Conservation (phyloP, 2,329 filamentous ascomycete genomes). For the Fusarium brachygibbosum region DNA sequence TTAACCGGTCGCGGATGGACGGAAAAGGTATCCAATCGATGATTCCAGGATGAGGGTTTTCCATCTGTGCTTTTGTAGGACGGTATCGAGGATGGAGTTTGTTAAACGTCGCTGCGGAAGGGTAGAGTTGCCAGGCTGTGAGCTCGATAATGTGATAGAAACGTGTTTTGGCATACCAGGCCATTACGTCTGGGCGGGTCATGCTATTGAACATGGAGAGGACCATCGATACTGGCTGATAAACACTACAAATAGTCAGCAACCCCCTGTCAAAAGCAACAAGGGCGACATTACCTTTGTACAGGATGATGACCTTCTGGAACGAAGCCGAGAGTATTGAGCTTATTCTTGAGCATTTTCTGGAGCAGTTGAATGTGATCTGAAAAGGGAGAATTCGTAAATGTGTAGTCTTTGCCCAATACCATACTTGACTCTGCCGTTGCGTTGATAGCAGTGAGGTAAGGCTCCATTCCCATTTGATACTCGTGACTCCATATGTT, state of each 20-base stretch:
- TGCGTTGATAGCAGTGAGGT: slow-evolving; percentile 46
- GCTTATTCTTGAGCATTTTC: slow-evolving; percentile 45
- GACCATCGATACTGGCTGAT: slow-evolving; percentile 51
- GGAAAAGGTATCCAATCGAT: slow-evolving; percentile 53
- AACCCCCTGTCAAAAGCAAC: accelerated
- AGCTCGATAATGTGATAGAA: slow-evolving; percentile 54
- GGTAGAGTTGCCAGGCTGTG: slow-evolving; percentile 53
- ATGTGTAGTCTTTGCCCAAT: slow-evolving; percentile 45
- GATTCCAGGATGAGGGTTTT: slow-evolving; percentile 47
- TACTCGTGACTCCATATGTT: slow-evolving; percentile 52
- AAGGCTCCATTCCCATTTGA: slow-evolving; percentile 50
- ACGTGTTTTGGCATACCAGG: slow-evolving; percentile 58
- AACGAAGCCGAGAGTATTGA: slow-evolving; percentile 32
- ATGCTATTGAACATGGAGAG: slow-evolving; percentile 55
- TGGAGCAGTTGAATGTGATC: slow-evolving; percentile 51
- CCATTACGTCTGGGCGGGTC: slow-evolving; percentile 53
- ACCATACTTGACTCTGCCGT: slow-evolving; percentile 39
- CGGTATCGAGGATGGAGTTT: slow-evolving; percentile 50
- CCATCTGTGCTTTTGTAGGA: slow-evolving; percentile 47
- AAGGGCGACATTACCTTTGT: slow-evolving; percentile 19
- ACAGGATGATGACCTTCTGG: slow-evolving; percentile 27
- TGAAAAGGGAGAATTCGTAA: slow-evolving; percentile 51
- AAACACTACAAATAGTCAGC: slow-evolving; percentile 34
- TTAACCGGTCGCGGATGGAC: slow-evolving; percentile 48
- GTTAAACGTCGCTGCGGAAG: slow-evolving; percentile 46